Evolutionary conservation across 2,329 filamentous ascomycete species (phyloP), one percentile per base, ranked within the genome.

Genomic region (Mariannaea sp.): DNA sequence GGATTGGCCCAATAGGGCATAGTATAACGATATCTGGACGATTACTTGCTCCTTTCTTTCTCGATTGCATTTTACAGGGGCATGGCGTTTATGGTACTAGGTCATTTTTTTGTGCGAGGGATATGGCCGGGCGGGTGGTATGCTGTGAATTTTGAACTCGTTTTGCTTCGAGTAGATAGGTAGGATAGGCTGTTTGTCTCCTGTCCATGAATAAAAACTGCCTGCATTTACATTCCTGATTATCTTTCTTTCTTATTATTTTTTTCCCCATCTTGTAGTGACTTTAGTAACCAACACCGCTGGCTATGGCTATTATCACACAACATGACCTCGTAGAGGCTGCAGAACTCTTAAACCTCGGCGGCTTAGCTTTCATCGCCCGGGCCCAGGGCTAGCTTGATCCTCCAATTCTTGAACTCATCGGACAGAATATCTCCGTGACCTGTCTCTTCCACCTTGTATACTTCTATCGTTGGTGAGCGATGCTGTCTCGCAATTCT

Each of bases 401-500:
- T 84, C 44, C 82, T 76, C 88, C 90, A 96, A 57, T 86, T 81
- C 65, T 89, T 80, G 67, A 96, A 96, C 12, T 89, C 83, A 17
- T 86, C 81, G 3, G 88, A 89, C 33, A 96, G 74, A 42, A 96
- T 90, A 19, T 82, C 79, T 1, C 90, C 91, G 12, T 49, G 85
- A 0, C 90, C 90, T 1, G 82, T 83, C 59, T 67, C 88, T 62
- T 90, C 84, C 4, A 92, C 74, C 66, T 82, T 85, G 71, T 83
- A 88, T 1, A 96, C 81, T 62, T 94, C 88, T 55, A 97, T 88
- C 5, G 75, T 71, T 2, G 82, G 77, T 0, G 82, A 81, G 32
- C 82, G 82, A 47, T 87, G 82, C 48, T 72, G 76, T 53, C 90
- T 82, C 42, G 83, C 77, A 65, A 99, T 90, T 56, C 86, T 83